Evolutionary conservation across 2,329 filamentous ascomycete genomes (phyloP), one percentile per base, ranked within the genome.

Genomic region (Hypoxylon sp.): DNA sequence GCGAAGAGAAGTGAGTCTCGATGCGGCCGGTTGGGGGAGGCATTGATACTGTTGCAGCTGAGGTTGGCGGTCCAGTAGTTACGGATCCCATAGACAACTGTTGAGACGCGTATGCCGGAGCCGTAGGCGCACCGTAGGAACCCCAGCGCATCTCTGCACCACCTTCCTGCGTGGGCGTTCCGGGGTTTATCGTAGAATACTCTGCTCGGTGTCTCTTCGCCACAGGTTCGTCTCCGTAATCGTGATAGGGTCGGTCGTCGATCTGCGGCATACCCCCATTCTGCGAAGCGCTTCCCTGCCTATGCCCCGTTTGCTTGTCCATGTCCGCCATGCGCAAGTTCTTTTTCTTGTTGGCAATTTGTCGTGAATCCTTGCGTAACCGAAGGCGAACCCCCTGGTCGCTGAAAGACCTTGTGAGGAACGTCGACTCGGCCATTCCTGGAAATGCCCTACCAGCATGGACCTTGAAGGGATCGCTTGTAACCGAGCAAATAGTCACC

Each of bases 361-460:
- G 86, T 63, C 92, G 86, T 48, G 92, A 91, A 79, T 97, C 94
- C 78, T 97, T 97, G 60, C 94, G 89, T 51, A 97, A 85, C 57
- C 94, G 87, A 33, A 97, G 83, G 56, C 93, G 90, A 13, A 97
- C 92, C 8, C 94, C 94, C 78, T 97, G 94, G 74, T 97, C 94
- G 70, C 92, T 92, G 79, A 97, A 95, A 0, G 91, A 90, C 56
- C 93, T 87, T 0, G 94, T 96, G 47, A 97, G 81, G 72, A 90
- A 89, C 0, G 93, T 96, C 1, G 93, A 97, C 78, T 95, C 92
- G 50, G 88, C 85, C 87, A 96, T 91, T 35, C 94, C 92, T 10
- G 90, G 90, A 76, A 93, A 96, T 60, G 89, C 89, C 78, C 94
- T 94, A 29, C 87, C 81, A 1, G 86, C 80, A 71, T 83, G 84